phyloP scores from a whole-genome alignment of 768 basidiomycete species.

The Phallus indusiatus region DNA sequence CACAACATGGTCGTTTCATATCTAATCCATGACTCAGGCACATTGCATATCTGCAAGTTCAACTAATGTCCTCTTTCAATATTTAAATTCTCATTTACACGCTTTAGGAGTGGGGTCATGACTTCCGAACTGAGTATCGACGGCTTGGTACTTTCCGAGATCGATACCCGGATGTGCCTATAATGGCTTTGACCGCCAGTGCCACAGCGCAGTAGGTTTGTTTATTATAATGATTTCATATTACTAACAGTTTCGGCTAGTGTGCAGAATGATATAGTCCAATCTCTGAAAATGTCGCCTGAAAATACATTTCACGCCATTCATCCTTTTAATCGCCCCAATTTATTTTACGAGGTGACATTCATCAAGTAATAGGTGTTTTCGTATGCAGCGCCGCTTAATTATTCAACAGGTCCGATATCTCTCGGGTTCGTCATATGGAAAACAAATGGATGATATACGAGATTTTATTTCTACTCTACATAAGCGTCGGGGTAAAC shows the following conservation, averaged over 20 bases:
- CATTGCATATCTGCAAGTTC: slow-evolving; percentile 71
- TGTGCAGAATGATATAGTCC: slow-evolving; percentile 66
- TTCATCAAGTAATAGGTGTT: not conserved
- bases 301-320: slow-evolving; percentile 50
- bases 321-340: slow-evolving; percentile 74
- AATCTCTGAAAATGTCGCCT: slow-evolving; percentile 49
- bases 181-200: slow-evolving; percentile 84
- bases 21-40: slow-evolving; percentile 33
- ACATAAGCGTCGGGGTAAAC: slow-evolving; percentile 44
- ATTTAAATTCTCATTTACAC: not conserved
- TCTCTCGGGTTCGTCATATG: slow-evolving; percentile 39
- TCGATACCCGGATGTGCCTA: slow-evolving; percentile 58
- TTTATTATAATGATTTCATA: not conserved
- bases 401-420: slow-evolving; percentile 50
- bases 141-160: slow-evolving; percentile 61
- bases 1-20: not conserved
- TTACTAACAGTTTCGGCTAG: slow-evolving; percentile 26
- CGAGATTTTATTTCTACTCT: slow-evolving; percentile 56
- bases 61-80: not conserved
- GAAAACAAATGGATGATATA: slow-evolving; percentile 54
- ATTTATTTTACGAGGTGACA: slow-evolving; percentile 72
- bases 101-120: slow-evolving; percentile 76
- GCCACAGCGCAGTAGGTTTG: slow-evolving; percentile 55
- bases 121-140: slow-evolving; percentile 69
- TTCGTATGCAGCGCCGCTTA: not conserved